Evolutionary conservation across 1,139 yeast species (phyloP), one percentile per base, ranked within the genome.

Genomic region (Hemisphaericaspora lyxosophila): DNA sequence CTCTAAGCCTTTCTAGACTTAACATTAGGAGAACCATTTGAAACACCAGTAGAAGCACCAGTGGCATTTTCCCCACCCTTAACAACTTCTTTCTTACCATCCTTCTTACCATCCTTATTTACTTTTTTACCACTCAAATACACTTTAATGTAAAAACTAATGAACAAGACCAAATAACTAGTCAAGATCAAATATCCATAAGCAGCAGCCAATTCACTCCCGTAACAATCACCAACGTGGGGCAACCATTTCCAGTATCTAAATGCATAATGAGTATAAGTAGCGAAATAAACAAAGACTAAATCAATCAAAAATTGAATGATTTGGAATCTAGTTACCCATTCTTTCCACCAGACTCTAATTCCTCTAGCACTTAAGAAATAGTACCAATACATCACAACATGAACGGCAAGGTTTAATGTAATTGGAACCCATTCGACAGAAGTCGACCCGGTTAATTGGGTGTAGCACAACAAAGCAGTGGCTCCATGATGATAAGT

Each of bases 401-500:
- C 96, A 60, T 92, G 98, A 35, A 92, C 98, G 42, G 81, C 86
- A 66, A 92, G 74, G 73, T 92, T 92, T 58, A 92, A 74, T 25
- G 82, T 62, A 60, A 92, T 92, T 44, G 95, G 95, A 37, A 92
- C 97, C 97, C 97, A 92, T 50, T 89, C 89, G 47, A 85, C 95
- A 7, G 97, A 78, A 35, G 98, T 92, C 46, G 74, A 69, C 45
- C 98, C 98, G 46, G 85, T 78, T 56, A 92, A 76, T 70, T 92
- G 98, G 38, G 96, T 85, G 80, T 82, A 92, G 66, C 98, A 92
- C 50, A 92, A 72, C 56, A 92, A 72, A 11, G 97, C 98, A 41
- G 98, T 92, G 49, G 97, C 97, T 45, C 98, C 98, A 59, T 92
- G 98, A 67, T 92, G 98, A 70, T 89, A 92, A 43, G 95, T 88